Base-by-base conservation (phyloP, 192 early-diverging fungal genomes). In the Gamsiella multidivaricata region DNA sequence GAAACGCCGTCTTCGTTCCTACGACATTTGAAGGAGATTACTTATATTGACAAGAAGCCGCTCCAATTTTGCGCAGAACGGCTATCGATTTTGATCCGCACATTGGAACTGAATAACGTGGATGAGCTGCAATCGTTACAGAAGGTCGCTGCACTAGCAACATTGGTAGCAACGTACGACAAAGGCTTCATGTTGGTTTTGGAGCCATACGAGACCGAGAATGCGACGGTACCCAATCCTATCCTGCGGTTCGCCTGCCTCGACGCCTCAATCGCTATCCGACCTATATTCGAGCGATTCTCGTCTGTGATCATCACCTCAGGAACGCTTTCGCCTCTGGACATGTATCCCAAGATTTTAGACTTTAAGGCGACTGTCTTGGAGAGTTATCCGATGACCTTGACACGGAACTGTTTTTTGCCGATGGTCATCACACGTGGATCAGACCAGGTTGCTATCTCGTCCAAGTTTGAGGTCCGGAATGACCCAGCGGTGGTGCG, bases 401-500 rank as follows among this genome's bases (percentile, higher is more conserved):
- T 99, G 47, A 93, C 94, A 0, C 82, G 98, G 32, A 90, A 91
- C 60, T 98, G 95, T 86, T 99, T 99, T 88, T 83, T 97, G 49
- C 98, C 98, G 1, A 86, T 99, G 88, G 94, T 94, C 18, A 94
- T 99, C 31, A 98, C 97, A 2, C 88, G 97, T 62, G 98, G 98
- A 41, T 94, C 93, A 65, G 98, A 99, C 83, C 98, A 99, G 82
- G 98, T 98, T 1, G 95, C 97, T 0, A 91, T 99, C 39, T 96
- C 94, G 80, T 95, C 93, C 59, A 97, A 97, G 79, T 98, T 99
- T 66, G 96, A 99, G 81, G 98, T 99, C 39, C 88, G 98, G 60
- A 98, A 96, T 70, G 98, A 99, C 82, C 90, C 96, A 34, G 98
- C 98, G 0, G 97, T 99, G 6, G 98, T 99, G 36, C 85, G 98